Conservation (phyloP, 768 basidiomycete genomes). For the Lactifluus piperatus region DNA sequence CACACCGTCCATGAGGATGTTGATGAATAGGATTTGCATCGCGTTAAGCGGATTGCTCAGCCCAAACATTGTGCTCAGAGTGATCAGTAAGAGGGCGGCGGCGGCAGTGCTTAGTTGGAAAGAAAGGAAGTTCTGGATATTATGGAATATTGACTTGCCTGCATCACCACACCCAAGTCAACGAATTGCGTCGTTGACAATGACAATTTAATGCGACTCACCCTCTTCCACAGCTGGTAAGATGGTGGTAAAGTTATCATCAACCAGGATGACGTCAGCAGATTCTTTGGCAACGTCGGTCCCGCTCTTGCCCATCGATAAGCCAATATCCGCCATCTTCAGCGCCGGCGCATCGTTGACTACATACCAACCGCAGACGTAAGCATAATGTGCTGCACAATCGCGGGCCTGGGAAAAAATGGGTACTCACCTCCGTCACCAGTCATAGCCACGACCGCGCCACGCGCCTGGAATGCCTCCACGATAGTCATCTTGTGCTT, state of each 20-base stretch:
- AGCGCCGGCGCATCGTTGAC: constrained; percentile 96
- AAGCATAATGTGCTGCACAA: background rate
- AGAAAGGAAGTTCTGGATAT: constrained; percentile 95
- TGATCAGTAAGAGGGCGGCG: constrained; percentile 90
- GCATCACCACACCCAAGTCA: constrained; percentile 6
- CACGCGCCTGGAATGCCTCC: constrained; percentile 84
- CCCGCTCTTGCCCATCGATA: constrained; percentile 98
- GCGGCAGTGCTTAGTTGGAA: constrained; percentile 99
- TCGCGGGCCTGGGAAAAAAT: background rate
- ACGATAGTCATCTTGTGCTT: constrained; percentile 98
- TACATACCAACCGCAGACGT: constrained; percentile 19
- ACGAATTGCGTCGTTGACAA: background rate
- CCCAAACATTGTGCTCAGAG: constrained; percentile 83
- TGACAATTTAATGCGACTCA: constrained; percentile 23
- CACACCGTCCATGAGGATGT: constrained; percentile 94
- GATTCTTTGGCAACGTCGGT: constrained; percentile 99
- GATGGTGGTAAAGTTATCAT: constrained; percentile 95
- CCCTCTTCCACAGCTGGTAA: constrained; percentile 92
- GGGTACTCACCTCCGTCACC: constrained; percentile 75
- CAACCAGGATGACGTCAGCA: constrained; percentile 92
- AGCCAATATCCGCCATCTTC: constrained; percentile 96
- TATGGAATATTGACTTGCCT: constrained; percentile 98
- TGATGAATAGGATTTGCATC: constrained; percentile 99
- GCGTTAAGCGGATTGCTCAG: constrained; percentile 91
- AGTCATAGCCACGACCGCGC: constrained; percentile 93